These are phyloP conservation scores for Aspergillus jensenii DNA, from an alignment of 2,329 filamentous ascomycete species.

Conservation along the genomic window DNA sequence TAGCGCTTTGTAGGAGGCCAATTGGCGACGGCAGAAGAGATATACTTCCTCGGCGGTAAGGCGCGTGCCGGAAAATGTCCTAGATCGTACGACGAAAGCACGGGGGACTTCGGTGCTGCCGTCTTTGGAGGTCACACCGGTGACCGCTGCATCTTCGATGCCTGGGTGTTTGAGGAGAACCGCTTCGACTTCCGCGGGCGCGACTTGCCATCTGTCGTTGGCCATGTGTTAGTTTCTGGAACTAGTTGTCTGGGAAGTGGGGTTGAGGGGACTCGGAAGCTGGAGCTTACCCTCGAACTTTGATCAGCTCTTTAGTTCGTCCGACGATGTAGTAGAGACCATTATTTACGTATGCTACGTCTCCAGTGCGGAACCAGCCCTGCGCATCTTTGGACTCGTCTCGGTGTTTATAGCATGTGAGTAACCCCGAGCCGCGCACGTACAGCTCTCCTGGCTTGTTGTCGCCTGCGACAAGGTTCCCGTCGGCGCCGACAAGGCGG, in stretches of 20 bases:
- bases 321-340: slow-evolving; percentile 43
- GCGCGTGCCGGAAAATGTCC: slow-evolving; percentile 18
- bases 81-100: slow-evolving; percentile 47
- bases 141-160: slow-evolving; percentile 48
- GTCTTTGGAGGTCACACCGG: slow-evolving; percentile 40
- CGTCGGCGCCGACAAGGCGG: slow-evolving; percentile 37
- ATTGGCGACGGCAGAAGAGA: slow-evolving; percentile 37
- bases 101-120: slow-evolving; percentile 41
- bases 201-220: slow-evolving; percentile 45
- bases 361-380: slow-evolving; percentile 47
- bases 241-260: not conserved
- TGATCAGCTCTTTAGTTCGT: slow-evolving; percentile 47
- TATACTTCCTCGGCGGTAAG: slow-evolving; percentile 46
- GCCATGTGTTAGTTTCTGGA: not conserved
- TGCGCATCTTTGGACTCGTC: slow-evolving; percentile 35
- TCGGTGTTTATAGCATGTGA: slow-evolving; percentile 39
- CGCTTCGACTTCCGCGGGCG: slow-evolving; percentile 50
- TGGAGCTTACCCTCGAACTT: slow-evolving; percentile 44
- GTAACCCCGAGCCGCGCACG: slow-evolving; percentile 38
- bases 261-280: not conserved
- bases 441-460: slow-evolving; percentile 42
- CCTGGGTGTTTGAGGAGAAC: slow-evolving; percentile 45
- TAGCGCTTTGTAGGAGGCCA: slow-evolving; percentile 51
- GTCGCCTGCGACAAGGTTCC: slow-evolving; percentile 28
- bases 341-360: slow-evolving; percentile 38